Base-by-base conservation (phyloP, 2,329 filamentous ascomycete genomes). In the Fusarium succisae region DNA sequence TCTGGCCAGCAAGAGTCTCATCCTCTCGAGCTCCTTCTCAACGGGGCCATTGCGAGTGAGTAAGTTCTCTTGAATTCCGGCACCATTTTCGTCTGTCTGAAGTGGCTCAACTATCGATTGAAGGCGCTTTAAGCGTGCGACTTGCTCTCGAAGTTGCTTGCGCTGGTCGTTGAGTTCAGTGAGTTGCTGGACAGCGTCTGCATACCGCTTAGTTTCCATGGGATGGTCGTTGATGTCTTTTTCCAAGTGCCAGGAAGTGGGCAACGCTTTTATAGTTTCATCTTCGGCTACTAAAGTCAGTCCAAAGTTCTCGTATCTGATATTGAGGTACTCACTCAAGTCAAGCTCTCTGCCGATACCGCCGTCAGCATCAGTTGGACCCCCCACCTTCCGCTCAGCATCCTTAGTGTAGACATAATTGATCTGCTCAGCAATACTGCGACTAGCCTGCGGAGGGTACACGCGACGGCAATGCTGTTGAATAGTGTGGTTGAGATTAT, bases 361-460 rank as follows among this genome's bases (percentile, higher is more conserved):
- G 10, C 78, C 80, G 26, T 79, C 84, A 51, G 81, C 83, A 35
- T 82, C 83, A 66, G 82, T 80, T 4, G 69, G 79, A 1, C 80
- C 82, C 15, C 76, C 78, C 57, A 82, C 81, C 50, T 79, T 82
- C 43, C 84, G 84, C 44, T 86, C 84, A 9, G 82, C 83, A 20
- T 83, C 82, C 11, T 81, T 81, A 80, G 87, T 87, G 80, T 94
- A 94, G 50, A 93, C 82, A 54, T 83, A 82, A 81, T 93, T 91
- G 47, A 94, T 90, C 83, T 94, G 92, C 83, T 93, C 91, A 5
- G 92, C 91, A 24, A 94, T 88, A 76, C 93, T 91, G 41, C 92
- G 88, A 58, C 88, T 90, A n/a, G 92, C 91, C 75, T 92, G 91
- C 1, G 91, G 88, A 22, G 90, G 87, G 79, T 93, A 93, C 10